A percentile compares a stretch with the other conserved stretches of the same genome.
phyloP scores from a whole-genome alignment of 2,329 filamentous ascomycete species.

The Verticillium dahliae region DNA sequence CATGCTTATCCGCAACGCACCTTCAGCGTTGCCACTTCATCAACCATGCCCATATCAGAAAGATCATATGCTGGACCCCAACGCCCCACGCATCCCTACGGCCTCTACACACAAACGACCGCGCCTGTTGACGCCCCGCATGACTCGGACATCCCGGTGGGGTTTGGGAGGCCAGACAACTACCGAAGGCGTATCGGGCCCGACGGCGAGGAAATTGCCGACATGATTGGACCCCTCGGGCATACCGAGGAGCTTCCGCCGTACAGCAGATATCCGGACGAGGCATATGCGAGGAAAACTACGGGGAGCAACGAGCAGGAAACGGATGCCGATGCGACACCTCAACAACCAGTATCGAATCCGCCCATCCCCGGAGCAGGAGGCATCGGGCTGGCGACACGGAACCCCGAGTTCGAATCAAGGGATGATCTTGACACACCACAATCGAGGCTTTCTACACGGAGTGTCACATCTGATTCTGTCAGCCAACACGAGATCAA shows the following conservation, averaged over 20 bases:
- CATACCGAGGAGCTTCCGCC: slow-evolving; percentile 88
- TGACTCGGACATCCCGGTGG: slow-evolving; percentile 52
- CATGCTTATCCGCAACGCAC: slow-evolving; percentile 72
- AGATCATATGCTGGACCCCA: slow-evolving; percentile 53
- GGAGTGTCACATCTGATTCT: slow-evolving; percentile 43
- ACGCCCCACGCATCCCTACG: slow-evolving; percentile 77
- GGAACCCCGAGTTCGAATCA: slow-evolving; percentile 57
- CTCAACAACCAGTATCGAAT: neutral
- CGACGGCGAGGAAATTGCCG: slow-evolving; percentile 79
- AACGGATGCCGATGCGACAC: slow-evolving; percentile 2
- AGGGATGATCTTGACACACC: slow-evolving; percentile 46
- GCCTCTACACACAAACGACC: slow-evolving; percentile 78
- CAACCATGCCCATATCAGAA: slow-evolving; percentile 55
- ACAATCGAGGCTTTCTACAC: slow-evolving; percentile 42
- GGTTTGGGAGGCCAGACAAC: slow-evolving; percentile 61
- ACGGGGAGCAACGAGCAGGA: slow-evolving; percentile 18
- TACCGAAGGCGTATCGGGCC: slow-evolving; percentile 71
- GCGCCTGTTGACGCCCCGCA: slow-evolving; percentile 44
- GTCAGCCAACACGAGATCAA: slow-evolving; percentile 49
- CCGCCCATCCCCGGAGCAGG: slow-evolving; percentile 47
- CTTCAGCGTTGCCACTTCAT: slow-evolving; percentile 65
- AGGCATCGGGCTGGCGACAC: slow-evolving; percentile 53
- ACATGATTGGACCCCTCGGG: slow-evolving; percentile 80
- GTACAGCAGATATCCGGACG: slow-evolving; percentile 84
- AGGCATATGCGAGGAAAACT: slow-evolving; percentile 52